Evolutionary conservation across 2,329 filamentous ascomycete genomes (phyloP), one percentile per base, ranked within the genome.

Genomic region (Calonectria montana): DNA sequence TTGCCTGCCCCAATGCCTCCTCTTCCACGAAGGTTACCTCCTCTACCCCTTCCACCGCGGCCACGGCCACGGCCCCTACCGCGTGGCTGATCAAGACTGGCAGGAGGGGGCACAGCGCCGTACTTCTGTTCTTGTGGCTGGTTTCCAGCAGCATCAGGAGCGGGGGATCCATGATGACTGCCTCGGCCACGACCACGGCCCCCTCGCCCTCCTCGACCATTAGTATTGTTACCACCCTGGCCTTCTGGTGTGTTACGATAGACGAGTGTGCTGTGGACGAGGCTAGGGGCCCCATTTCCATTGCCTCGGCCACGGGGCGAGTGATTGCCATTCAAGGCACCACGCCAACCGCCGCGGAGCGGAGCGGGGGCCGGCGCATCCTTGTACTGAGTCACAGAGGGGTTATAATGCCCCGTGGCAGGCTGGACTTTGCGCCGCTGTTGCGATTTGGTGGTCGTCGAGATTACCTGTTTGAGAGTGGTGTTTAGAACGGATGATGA

Each of bases 401-500:
- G 87, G 39, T 88, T 77, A 86, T 87, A 78, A 16, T 86, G 84
- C 13, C 88, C 85, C 0, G 91, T 85, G 1, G 89, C 87, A 15
- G 87, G 86, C 35, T 39, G 53, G 4, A 86, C 81, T 10, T 86
- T 86, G 53, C 87, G 87, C 75, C 89, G 90, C 73, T 90, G 89
- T 79, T 83, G 82, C 3, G 83, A 82, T 62, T 79, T 84, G 76
- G 76, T 90, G 63, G 93, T 91, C 71, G 89, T 89, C 72, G 91
- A 92, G 48, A 97, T 87, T 23, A 98, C 89, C 84, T 99, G 97
- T 77, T 90, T 93, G 80, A 96, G 88, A 1, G 92, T 93, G 69
- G 97, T 87, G 84, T 99, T 99, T 39, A 99, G 89, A 2, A 98
- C 95, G 0, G 94, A 94, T n/a, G 94, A 93, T 8, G 93, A 91